These are phyloP conservation scores for Macrolepiota dolichaula DNA, from an alignment of 768 basidiomycete species.

Conservation along the genomic window DNA sequence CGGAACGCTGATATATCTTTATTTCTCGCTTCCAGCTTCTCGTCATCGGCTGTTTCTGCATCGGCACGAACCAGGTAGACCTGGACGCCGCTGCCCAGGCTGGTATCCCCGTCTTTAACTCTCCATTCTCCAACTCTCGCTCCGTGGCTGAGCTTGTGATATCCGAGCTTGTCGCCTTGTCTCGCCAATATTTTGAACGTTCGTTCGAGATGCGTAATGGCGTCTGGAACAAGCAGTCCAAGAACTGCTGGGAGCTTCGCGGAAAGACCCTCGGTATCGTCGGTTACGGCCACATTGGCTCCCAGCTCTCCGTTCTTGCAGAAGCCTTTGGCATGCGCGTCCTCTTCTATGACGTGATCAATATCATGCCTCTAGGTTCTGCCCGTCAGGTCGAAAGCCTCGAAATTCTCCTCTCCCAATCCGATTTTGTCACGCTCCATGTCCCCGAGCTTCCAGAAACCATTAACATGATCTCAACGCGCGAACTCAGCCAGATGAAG, in stretches of 20 bases:
- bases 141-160: conserved; percentile 98
- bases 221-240: conserved; percentile 98
- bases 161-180: conserved; percentile 88
- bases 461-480: conserved; percentile 82
- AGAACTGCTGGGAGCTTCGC: conserved; percentile 96
- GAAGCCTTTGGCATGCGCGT: conserved; percentile 96
- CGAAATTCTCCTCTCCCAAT: conserved; percentile 62
- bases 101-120: conserved; percentile 98
- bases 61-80: conserved; percentile 98
- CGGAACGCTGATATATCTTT: background rate
- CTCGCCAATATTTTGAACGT: conserved; percentile 91
- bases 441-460: conserved; percentile 97
- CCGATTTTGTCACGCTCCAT: conserved; percentile 95
- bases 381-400: conserved; percentile 89
- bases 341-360: conserved; percentile 91
- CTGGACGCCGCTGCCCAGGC: conserved; percentile 76
- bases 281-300: conserved; percentile 97
- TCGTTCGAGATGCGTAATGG: conserved; percentile 84
- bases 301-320: conserved; percentile 94
- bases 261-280: conserved; percentile 98
- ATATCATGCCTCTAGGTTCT: conserved; percentile 95
- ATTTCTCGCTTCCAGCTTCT: conserved; percentile 58
- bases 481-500: conserved; percentile 89
- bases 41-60: conserved; percentile 98
- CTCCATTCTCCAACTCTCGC: conserved; percentile 97